Evolutionary conservation across 2,329 filamentous ascomycete genomes (phyloP).

Genomic region (Claviceps sorghi): DNA sequence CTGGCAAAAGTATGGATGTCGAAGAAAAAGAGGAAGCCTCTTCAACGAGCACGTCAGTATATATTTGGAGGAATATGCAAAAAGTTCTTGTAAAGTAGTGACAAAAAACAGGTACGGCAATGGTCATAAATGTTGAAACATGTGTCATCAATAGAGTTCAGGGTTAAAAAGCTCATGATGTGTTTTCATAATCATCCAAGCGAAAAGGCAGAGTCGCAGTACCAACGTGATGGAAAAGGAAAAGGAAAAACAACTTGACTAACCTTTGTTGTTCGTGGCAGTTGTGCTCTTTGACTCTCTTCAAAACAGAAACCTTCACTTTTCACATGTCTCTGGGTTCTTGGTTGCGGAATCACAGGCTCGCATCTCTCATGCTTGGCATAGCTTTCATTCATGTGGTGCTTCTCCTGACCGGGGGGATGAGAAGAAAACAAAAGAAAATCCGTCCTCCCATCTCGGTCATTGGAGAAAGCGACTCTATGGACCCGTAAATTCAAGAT

Average conservation of each 20-base stretch:
- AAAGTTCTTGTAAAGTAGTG: slow-evolving; percentile 8
- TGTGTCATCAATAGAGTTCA: slow-evolving; percentile 45
- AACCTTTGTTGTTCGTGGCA: slow-evolving; percentile 22
- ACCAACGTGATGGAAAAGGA: slow-evolving; percentile 2
- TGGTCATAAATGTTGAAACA: slow-evolving; percentile 46
- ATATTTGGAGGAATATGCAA: slow-evolving; percentile 15
- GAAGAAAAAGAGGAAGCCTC: neutral
- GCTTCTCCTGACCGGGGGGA: slow-evolving; percentile 6
- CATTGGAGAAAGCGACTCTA: slow-evolving; percentile 28
- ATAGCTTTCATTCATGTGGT: slow-evolving; percentile 16
- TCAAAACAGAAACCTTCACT: neutral
- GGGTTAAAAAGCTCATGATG: slow-evolving; percentile 56
- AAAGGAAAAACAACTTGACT: slow-evolving; percentile 17
- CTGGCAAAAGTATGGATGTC: neutral
- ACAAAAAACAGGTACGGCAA: slow-evolving; percentile 11
- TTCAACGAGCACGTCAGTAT: slow-evolving; percentile 20
- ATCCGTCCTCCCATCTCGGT: slow-evolving; percentile 16
- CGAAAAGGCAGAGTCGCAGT: neutral
- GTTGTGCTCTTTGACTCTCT: neutral
- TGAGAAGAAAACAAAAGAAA: neutral
- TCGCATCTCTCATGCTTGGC: slow-evolving; percentile 1
- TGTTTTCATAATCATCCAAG: slow-evolving; percentile 40
- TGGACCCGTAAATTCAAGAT: slow-evolving; percentile 25
- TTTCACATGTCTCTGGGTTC: neutral
- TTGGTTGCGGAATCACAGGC: neutral